A percentile compares a stretch with the other conserved stretches of the same genome.
These are phyloP conservation scores for Arthroderma sp. DNA, from an alignment of 2,329 filamentous ascomycete genomes.

Conservation along the genomic window DNA sequence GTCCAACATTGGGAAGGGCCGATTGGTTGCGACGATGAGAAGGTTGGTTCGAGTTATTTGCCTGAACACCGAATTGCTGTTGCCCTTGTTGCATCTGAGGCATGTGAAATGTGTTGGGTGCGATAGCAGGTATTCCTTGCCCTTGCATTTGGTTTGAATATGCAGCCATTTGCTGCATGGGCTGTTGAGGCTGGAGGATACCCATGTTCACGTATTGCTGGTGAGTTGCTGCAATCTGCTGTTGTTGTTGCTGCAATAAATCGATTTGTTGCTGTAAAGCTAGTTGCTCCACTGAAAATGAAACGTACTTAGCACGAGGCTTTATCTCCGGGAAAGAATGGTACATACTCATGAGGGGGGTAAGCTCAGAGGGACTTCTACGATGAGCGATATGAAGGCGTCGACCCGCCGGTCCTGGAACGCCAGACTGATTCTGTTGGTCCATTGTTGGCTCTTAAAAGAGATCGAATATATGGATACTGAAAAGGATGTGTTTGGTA, in stretches of 20 bases:
- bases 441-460: constrained; percentile 36
- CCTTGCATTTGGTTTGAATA: constrained; percentile 55
- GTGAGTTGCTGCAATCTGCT: constrained; percentile 90
- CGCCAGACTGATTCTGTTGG: constrained; percentile 39
- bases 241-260: constrained; percentile 88
- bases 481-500: no score
- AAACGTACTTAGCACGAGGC: not conserved
- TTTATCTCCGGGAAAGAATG: constrained; percentile 13
- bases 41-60: constrained; percentile 65
- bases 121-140: constrained; percentile 54
- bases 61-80: constrained; percentile 36
- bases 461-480: no score
- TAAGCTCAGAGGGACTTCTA: constrained; percentile 84
- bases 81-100: constrained; percentile 61
- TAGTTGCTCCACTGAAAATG: constrained; percentile 73
- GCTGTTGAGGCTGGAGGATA: constrained; percentile 78
- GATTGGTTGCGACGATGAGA: constrained; percentile 97
- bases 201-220: constrained; percentile 87
- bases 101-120: constrained; percentile 77
- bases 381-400: constrained; percentile 88
- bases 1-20: constrained; percentile 79
- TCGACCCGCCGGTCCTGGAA: constrained; percentile 59
- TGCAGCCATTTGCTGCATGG: constrained; percentile 57
- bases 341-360: constrained; percentile 82
- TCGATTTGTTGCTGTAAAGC: constrained; percentile 93